Evolutionary conservation across 2,329 filamentous ascomycete genomes (phyloP).

Genomic region (Dendryphion nanum): DNA sequence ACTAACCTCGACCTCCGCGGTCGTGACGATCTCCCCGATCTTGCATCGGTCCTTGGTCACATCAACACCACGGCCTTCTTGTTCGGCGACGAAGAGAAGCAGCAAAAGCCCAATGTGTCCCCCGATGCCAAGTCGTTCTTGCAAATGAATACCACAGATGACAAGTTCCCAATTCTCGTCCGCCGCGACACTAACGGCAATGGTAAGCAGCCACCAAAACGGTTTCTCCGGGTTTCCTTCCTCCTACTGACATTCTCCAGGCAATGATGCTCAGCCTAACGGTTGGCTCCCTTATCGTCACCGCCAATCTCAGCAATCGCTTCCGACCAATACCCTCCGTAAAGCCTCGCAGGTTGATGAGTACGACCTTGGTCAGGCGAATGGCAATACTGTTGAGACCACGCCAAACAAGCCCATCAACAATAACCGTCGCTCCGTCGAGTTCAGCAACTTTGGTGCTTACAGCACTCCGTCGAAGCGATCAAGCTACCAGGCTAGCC

Average conservation of each 20-base stretch:
- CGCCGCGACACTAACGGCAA: constrained; percentile 60
- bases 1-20: constrained; percentile 67
- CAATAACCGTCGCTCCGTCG: constrained; percentile 49
- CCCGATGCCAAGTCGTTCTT: constrained; percentile 69
- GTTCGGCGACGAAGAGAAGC: constrained; percentile 66
- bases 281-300: constrained; percentile 67
- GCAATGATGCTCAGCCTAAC: constrained; percentile 54
- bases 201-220: constrained; percentile 50
- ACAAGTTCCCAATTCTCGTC: constrained; percentile 83
- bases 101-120: constrained; percentile 52
- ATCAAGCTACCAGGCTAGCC: constrained; percentile 55
- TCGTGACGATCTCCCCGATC: constrained; percentile 50
- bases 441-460: constrained; percentile 43
- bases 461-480: constrained; percentile 43
- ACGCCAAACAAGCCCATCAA: constrained; percentile 40
- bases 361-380: constrained; percentile 32
- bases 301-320: constrained; percentile 62
- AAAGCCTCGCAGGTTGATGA: constrained; percentile 39
- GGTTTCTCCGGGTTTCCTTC: constrained; percentile 80
- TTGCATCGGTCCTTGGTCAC: constrained; percentile 63
- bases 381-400: constrained; percentile 40
- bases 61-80: constrained; percentile 84
- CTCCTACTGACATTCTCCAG: constrained; percentile 66
- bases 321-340: constrained; percentile 55
- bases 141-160: constrained; percentile 71